Evolutionary conservation across 202 grass and related monocot genomes (phyloP).

Genomic region (Schoenoplectus triqueter): DNA sequence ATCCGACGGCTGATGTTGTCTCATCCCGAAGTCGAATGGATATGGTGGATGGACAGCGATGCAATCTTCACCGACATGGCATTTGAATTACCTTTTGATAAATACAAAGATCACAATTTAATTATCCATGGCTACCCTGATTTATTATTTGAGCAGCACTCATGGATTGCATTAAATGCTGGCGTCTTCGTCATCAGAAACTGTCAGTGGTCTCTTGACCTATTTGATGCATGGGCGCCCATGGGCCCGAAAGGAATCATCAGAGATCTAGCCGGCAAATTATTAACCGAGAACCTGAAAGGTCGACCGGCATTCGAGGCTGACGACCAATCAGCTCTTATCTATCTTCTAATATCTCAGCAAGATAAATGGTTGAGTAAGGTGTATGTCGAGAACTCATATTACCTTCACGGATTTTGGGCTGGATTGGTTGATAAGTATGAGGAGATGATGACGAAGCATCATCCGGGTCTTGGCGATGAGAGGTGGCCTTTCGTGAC

Average conservation of each 20-base stretch:
- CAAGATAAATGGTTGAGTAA: conserved; percentile 51
- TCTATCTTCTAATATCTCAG: conserved; percentile 54
- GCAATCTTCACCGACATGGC: conserved; percentile 62
- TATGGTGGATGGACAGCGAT: conserved; percentile 63
- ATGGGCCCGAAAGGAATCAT: conserved; percentile 54
- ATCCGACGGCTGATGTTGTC: conserved; percentile 53
- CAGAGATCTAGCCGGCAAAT: conserved; percentile 46
- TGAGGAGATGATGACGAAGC: conserved; percentile 63
- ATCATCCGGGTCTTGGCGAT: conserved; percentile 70
- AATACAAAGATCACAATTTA: conserved; percentile 50
- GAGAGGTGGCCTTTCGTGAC: conserved; percentile 71
- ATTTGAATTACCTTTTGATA: conserved; percentile 43
- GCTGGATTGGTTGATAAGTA: conserved; percentile 56
- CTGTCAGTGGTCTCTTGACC: conserved; percentile 62
- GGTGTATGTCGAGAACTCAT: conserved; percentile 59
- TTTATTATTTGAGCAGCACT: conserved; percentile 48
- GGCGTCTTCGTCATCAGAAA: conserved; percentile 57
- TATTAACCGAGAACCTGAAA: conserved; percentile 45
- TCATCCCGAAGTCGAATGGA: conserved; percentile 56
- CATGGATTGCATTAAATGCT: conserved; percentile 53
- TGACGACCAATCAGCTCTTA: conserved; percentile 58
- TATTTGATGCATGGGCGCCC: conserved; percentile 55
- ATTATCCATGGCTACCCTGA: conserved; percentile 53
- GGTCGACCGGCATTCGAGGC: conserved; percentile 46
- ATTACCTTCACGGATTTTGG: conserved; percentile 67